Conservation (phyloP, 192 early-diverging fungal species). For the Backusella liffmaniae region DNA sequence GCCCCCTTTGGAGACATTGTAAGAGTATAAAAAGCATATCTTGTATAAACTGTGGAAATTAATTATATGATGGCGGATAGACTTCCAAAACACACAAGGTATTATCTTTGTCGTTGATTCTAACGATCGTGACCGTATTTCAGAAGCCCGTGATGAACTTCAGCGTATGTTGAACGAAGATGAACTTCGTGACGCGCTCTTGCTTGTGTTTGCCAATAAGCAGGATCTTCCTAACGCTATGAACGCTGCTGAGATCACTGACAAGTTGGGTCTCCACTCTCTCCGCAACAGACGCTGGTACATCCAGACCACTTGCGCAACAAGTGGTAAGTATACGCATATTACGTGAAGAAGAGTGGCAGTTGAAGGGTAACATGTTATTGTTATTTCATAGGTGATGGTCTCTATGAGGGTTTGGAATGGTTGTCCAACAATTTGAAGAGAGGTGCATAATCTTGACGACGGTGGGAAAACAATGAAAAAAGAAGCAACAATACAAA, state of each 20-base stretch:
- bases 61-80: slow-evolving; percentile 36
- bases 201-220: slow-evolving; percentile 98
- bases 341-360: not conserved
- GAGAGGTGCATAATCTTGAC: slow-evolving; percentile 21
- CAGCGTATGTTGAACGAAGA: slow-evolving; percentile 95
- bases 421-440: slow-evolving; percentile 83
- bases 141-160: slow-evolving; percentile 92
- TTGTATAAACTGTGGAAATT: not conserved
- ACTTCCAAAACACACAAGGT: slow-evolving; percentile 96
- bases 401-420: slow-evolving; percentile 96
- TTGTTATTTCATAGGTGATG: slow-evolving; percentile 66
- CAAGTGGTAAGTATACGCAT: slow-evolving; percentile 49
- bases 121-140: slow-evolving; percentile 93
- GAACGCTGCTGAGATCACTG: slow-evolving; percentile 90
- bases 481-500: not conserved
- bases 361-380: not conserved
- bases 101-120: slow-evolving; percentile 98
- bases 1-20: slow-evolving; percentile 98
- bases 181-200: slow-evolving; percentile 86
- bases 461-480: slow-evolving; percentile 4
- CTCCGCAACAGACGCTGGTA: slow-evolving; percentile 87
- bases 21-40: slow-evolving; percentile 35
- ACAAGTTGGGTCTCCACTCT: slow-evolving; percentile 87
- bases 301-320: slow-evolving; percentile 87
- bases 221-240: slow-evolving; percentile 98